Percentiles rank a stretch among this genome's conserved stretches.
These are phyloP conservation scores for Rubroboletus satanas DNA, from an alignment of 768 basidiomycete genomes.

Conservation along the genomic window DNA sequence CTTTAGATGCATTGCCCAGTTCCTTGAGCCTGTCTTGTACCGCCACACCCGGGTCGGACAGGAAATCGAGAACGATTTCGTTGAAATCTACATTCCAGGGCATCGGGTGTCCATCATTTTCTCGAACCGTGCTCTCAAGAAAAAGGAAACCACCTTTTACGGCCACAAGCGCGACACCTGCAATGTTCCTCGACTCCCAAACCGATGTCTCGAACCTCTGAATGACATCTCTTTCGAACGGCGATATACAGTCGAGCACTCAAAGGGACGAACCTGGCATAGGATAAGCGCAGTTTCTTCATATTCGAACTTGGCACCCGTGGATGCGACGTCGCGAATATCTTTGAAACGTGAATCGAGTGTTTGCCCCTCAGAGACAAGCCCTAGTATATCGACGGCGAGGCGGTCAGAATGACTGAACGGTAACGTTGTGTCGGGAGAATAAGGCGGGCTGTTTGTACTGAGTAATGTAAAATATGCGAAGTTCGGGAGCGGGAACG, in stretches of 20 bases:
- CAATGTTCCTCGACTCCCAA: conserved; percentile 19
- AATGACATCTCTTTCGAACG: neutral
- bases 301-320: conserved; percentile 4
- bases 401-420: conserved; percentile 9
- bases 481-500: neutral
- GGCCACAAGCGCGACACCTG: conserved; percentile 13
- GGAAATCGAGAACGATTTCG: conserved; percentile 19
- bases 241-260: neutral
- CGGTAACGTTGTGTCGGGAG: neutral
- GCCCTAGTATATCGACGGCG: conserved; percentile 1
- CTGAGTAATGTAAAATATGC: neutral
- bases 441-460: neutral
- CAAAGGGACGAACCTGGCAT: conserved; percentile 6
- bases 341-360: conserved; percentile 14
- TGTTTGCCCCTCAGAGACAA: conserved; percentile 12
- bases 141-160: conserved; percentile 6
- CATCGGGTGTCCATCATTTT: neutral
- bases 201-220: conserved; percentile 14
- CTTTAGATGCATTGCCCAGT: conserved; percentile 7
- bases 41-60: conserved; percentile 6
- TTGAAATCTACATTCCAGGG: conserved; percentile 12
- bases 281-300: conserved; percentile 6
- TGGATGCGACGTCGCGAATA: conserved; percentile 7
- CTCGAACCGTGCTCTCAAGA: neutral
- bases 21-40: conserved; percentile 16